Evolutionary conservation across 2,329 filamentous ascomycete genomes (phyloP), one percentile per base, ranked within the genome.

Genomic region (Aschersonia sp.): DNA sequence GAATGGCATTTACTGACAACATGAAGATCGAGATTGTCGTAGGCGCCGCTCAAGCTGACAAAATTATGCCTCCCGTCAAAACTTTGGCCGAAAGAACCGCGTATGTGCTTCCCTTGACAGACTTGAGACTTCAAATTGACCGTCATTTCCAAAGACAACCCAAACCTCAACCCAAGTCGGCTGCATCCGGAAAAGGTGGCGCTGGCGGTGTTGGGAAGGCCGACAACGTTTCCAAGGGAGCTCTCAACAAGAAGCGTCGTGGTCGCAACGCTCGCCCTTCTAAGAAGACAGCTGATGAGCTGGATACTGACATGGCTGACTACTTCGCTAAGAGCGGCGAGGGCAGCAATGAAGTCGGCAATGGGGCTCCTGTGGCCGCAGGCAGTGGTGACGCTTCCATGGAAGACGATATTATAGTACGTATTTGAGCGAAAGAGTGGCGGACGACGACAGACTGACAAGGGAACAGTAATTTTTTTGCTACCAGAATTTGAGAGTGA

Each of bases 271-370:
- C 75, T 54, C 78, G 84, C 58, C 74, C 84, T 55, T 69, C 81
- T 59, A 73, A 94, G 71, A 97, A 97, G 85, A 94, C 89, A 0
- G 81, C 84, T 1, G 91, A 95, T 63, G 89, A 98, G 70, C 80
- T 98, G 30, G 92, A 98, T 64, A 89, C 87, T 4, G 92, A 98
- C 66, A 98, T 98, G 92, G 82, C 80, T 28, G 92, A 97, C 66
- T 98, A 98, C 71, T 97, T 94, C 63, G 80, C 67, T 51, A 57
- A 59, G 35, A 61, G 68, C 54, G 70, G 64, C 47, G 71, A 71
- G 54, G 70, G 66, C 47, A 68, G 63, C 51, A 68, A 69, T 41
- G 64, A 68, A 46, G 72, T 69, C 31, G 70, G 70, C 52, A 70
- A 73, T 50, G 57, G 68, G 47, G 62, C 69, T 43, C 48, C 71